Base-by-base conservation (phyloP, 2,329 filamentous ascomycete genomes). In the Colletotrichum noveboracense region DNA sequence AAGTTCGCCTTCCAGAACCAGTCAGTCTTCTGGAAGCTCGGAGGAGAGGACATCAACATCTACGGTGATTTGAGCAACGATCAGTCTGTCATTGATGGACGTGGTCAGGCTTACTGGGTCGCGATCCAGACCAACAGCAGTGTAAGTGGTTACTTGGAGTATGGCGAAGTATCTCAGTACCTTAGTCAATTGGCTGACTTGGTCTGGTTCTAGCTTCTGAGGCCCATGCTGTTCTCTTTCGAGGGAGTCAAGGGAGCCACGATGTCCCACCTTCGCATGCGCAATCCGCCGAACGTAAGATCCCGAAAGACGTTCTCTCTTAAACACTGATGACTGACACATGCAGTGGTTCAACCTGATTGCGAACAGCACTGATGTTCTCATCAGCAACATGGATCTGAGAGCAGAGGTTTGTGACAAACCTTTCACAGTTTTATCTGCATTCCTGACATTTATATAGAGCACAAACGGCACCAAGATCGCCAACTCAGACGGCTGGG, bases 1-100 rank as follows among this genome's bases (percentile, higher is more conserved):
- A 88, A 89, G 70, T 91, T 92, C 21, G 86, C 84, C 7, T 95
- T 91, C 83, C 93, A 94, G 79, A 94, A 94, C 75, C 89, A 90
- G 91, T 82, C 90, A 0, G 78, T 78, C 4, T 82, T 82, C 66
- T 83, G 82, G 82, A 79, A 80, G 58, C 77, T 81, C 55, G 82
- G 82, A 2, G 82, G 82, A 16, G 71, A 81, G 34, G 82, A 83
- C 28, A 78, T 95, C 18, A 92, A 94, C 72, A 88, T 95, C 61
- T 94, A 93, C 75, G 93, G 93, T 1, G 91, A 90, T 18, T 48
- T 75, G 32, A 64, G 69, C 24, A 75, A 72, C 16, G 62, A 68
- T 26, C 38, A 64, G 38, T 75, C 90, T 28, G 90, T 86, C 7
- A 83, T 92, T 3, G 88, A 92, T 78, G 91, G 91, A 21, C 92